These are phyloP conservation scores for Hymenochaete sp. DNA, from an alignment of 1,284 basidiomycete genomes.

Conservation along the genomic window DNA sequence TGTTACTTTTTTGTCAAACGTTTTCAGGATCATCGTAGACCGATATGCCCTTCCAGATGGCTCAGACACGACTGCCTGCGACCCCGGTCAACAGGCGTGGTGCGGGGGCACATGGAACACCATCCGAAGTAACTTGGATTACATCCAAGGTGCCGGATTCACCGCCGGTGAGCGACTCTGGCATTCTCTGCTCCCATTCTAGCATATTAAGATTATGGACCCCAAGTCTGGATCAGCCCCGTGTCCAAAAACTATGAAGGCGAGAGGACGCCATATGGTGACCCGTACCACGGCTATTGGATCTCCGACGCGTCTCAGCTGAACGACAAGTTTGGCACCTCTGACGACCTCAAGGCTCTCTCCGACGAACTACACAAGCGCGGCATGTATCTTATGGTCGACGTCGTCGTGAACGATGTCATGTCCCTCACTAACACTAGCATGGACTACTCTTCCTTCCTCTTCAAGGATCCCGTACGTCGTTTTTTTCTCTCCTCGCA, in stretches of 20 bases:
- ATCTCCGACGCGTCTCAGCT: constrained; percentile 52
- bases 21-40: constrained; percentile 63
- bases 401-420: constrained; percentile 70
- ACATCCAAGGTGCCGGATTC: constrained; percentile 70
- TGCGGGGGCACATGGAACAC: constrained; percentile 76
- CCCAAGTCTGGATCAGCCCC: constrained; percentile 55
- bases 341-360: constrained; percentile 60
- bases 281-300: constrained; percentile 68
- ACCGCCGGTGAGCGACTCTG: constrained; percentile 67
- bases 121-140: constrained; percentile 65
- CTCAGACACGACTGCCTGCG: constrained; percentile 46
- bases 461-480: constrained; percentile 47
- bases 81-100: constrained; percentile 48
- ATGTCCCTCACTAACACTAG: constrained; percentile 44
- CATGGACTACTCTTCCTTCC: constrained; percentile 49
- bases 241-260: constrained; percentile 65
- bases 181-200: no score
- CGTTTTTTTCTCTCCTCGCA: no score
- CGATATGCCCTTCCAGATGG: constrained; percentile 59
- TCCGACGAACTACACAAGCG: constrained; percentile 56
- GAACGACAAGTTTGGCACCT: constrained; percentile 61
- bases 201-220: constrained; percentile 19
- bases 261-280: constrained; percentile 52
- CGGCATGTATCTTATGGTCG: constrained; percentile 74
- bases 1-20: no score